Conservation (phyloP, 169 alveolate species). For the Toxoplasma gondii region DNA sequence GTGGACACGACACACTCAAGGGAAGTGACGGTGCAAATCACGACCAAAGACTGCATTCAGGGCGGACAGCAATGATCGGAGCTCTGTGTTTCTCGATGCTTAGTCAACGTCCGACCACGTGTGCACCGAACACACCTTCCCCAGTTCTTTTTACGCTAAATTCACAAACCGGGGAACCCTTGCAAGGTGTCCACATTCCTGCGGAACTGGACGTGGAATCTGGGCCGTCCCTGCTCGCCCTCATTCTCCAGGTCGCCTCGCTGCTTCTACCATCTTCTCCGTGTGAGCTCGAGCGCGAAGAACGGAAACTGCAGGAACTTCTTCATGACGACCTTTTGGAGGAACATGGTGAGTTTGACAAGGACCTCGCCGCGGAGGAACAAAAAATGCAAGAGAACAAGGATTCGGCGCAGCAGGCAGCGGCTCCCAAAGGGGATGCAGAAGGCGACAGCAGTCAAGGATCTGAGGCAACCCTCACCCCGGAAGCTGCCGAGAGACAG, state of each 20-base stretch:
- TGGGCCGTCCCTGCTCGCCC: constrained; percentile 51
- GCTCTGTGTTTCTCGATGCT: background rate
- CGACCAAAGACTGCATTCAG: background rate
- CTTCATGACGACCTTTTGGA: constrained; percentile 60
- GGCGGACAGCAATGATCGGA: background rate
- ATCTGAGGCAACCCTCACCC: background rate
- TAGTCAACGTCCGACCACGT: background rate
- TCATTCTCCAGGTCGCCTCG: constrained; percentile 34
- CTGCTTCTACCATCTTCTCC: constrained; percentile 52
- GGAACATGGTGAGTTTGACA: background rate
- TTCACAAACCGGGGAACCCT: background rate
- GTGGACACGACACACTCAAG: background rate
- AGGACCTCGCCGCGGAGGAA: background rate
- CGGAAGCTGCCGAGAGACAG: constrained; percentile 40
- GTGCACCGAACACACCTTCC: background rate
- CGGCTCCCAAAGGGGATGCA: background rate
- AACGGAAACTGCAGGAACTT: constrained; percentile 65
- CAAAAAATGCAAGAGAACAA: background rate
- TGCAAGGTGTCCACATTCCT: background rate
- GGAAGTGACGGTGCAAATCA: background rate
- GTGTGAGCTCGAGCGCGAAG: constrained; percentile 57
- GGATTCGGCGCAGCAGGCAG: background rate
- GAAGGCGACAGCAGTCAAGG: background rate
- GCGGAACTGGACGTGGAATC: constrained; percentile 23
- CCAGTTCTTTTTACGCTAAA: background rate